These are phyloP conservation scores for Melaleuca alternifolia DNA, from an alignment of 345 rosid species.

Conservation along the genomic window DNA sequence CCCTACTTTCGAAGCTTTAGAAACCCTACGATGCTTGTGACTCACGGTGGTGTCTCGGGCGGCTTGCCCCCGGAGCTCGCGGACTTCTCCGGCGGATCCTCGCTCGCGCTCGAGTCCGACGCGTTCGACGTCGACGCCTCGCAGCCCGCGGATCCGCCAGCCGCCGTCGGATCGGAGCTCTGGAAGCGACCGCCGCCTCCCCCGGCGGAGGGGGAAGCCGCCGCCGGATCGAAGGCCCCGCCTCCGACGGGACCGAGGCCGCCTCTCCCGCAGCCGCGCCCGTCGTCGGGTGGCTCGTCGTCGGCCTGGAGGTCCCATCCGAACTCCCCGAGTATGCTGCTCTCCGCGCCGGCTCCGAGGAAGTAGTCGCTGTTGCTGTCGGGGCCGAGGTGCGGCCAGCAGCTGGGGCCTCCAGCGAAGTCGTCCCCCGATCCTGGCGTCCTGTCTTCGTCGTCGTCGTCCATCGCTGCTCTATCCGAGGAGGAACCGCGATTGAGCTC, in stretches of 20 bases:
- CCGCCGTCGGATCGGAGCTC: conserved; percentile 14
- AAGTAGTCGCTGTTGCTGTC: conserved; percentile 36
- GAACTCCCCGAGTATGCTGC: conserved; percentile 45
- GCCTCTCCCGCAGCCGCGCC: no score
- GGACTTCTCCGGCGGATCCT: conserved; percentile 41
- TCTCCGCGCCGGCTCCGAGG: conserved; percentile 28
- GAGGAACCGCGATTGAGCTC: not conserved
- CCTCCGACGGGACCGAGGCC: not conserved
- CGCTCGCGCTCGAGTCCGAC: conserved; percentile 75
- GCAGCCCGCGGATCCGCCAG: not conserved
- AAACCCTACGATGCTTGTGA: not conserved
- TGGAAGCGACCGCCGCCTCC: not conserved
- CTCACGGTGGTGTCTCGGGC: conserved; percentile 83
- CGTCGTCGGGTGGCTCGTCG: not conserved
- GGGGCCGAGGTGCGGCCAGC: conserved; percentile 24
- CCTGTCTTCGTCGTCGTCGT: not conserved
- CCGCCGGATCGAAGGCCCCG: not conserved
- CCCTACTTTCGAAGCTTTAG: not conserved
- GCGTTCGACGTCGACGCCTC: conserved; percentile 37
- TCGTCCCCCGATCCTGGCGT: not conserved
- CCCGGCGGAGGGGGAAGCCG: not conserved
- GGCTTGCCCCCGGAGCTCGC: conserved; percentile 48
- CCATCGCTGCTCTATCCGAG: not conserved
- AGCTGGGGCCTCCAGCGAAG: not conserved
- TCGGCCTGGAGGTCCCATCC: conserved; percentile 40